Base-by-base conservation (phyloP, 345 rosid genomes). In the sweet orange (Citrus sinensis) region DNA sequence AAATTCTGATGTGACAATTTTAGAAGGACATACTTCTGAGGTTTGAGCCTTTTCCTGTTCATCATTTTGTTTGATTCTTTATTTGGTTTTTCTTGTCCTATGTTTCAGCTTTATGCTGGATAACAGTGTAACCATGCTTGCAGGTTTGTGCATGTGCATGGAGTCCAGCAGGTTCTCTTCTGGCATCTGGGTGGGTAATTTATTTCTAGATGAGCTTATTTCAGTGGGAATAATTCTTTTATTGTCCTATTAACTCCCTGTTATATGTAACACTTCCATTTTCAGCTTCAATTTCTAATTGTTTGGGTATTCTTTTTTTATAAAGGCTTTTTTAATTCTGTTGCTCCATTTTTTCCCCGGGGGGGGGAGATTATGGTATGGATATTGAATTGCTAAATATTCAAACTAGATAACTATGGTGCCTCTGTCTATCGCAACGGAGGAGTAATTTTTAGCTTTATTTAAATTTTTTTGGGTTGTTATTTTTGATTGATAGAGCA, bases 101-200 rank as follows among this genome's bases (percentile, higher is more conserved):
- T 63, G 46, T 78, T 73, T 63, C 2, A 32, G 42, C 56, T 68
- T 27, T 67, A 61, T 54, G 54, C 64, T 67, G 16, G 20, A 13
- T 73, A 69, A 66, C 17, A 46, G 16, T 60, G 11, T 51, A 24
- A 24, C 22, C 66, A 54, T 69, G 54, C 55, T 69, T 83, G 29
- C 83, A 97, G 98, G 98, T 97, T 84, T 94, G 99, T 83, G 97
- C 98, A 34, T 93, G 99, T 77, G 98, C 99, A 67, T 97, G 98
- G 99, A 92, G 98, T 88, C 99, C 99, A 39, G 83, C 96, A n/a
- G 98, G 95, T 80, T 92, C 98, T 67, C 88, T 97, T 85, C 98
- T 97, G 89, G 99, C 99, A 39, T 97, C 99, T 67, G 99, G 98
- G 99, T 94, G 72, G 73, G 97, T 85, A 72, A 49, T 77, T 85